Percentiles rank a stretch among this genome's conserved stretches.
Conservation (phyloP, 2,329 filamentous ascomycete species). For the Tolypocladium tropicale region DNA sequence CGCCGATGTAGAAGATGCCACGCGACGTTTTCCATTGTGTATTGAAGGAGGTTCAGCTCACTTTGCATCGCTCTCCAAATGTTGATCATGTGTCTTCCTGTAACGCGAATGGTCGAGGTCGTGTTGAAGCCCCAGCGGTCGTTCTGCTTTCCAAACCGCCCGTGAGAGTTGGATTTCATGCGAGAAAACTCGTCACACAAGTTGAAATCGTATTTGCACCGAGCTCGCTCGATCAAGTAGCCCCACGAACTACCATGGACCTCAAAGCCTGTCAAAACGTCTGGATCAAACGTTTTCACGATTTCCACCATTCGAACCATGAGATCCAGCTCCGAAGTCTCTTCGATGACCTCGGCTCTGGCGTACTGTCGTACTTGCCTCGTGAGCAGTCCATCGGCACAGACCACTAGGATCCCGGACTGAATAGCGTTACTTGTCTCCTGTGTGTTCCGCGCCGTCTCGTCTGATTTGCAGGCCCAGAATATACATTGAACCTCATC, state of each 20-base stretch:
- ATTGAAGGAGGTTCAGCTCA: conserved; percentile 86
- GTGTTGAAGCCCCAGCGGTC: conserved; percentile 93
- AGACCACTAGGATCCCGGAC: conserved; percentile 65
- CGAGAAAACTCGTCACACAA: conserved; percentile 86
- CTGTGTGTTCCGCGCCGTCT: conserved; percentile 27
- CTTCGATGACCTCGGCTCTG: conserved; percentile 56
- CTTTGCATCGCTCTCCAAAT: conserved; percentile 92
- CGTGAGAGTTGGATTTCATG: conserved; percentile 74
- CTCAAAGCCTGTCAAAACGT: conserved; percentile 90
- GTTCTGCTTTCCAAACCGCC: conserved; percentile 73
- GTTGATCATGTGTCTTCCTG: conserved; percentile 91
- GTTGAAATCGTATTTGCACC: conserved; percentile 78
- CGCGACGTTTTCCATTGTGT: conserved; percentile 91
- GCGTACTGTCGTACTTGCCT: conserved; percentile 53
- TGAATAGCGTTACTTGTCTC: conserved; percentile 38
- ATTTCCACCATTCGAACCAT: conserved; percentile 80
- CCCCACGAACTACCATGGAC: conserved; percentile 93
- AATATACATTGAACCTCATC: conserved; percentile 85
- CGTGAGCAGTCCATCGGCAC: conserved; percentile 47
- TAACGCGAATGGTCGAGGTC: conserved; percentile 85
- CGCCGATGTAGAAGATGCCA: conserved; percentile 83
- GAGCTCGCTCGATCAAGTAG: conserved; percentile 83
- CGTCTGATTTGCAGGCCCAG: conserved; percentile 77
- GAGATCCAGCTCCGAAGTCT: conserved; percentile 72
- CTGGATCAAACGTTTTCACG: conserved; percentile 75